Evolutionary conservation across 1,284 basidiomycete genomes (phyloP), one percentile per base, ranked within the genome.

Genomic region (Ceratobasidium sp.): DNA sequence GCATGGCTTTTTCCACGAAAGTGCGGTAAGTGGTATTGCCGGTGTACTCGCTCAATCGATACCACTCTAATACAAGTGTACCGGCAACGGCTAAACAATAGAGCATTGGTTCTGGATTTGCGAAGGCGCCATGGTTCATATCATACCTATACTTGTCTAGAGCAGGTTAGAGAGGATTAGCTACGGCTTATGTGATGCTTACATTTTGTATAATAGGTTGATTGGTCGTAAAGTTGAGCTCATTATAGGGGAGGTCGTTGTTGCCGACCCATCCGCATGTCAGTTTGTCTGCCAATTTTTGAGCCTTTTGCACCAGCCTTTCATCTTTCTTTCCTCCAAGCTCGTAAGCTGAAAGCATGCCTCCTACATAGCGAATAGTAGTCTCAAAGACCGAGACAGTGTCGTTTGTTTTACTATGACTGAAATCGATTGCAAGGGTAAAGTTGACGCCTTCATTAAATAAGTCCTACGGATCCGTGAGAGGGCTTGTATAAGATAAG

Each of bases 211-310:
- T 30, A 1, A 28, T 41, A 2, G 75, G 74, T 23, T 16, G 35
- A 50, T 75, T 61, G 14, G 72, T 66, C 8, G 47, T 41, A 63
- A 76, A 76, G 61, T 76, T 43, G 44, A 76, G 35, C 35, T 49
- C 35, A 23, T 64, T 71, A 61, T 74, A 76, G 8, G 75, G 75
- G 11, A 76, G 44, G 50, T 62, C 66, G 41, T 69, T 74, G 14
- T 55, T n/a, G 11, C 52, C 66, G 2, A 69, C 55, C 52, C 57
- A 69, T 30, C 44, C 72, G 18, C 23, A 44, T 38, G 59, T 30
- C 23, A 73, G 50, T 30, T 73, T 73, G 55, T 73, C 72, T 18
- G 54, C 72, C 23, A 73, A 52, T n/a, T 67, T 47, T 30, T 30
- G 66, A 2, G 66, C 66, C 14, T 46, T 69, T 2, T 69, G 13